A percentile compares a stretch with the other conserved stretches of the same genome.
These are phyloP conservation scores for Xerocomellus amylosporus DNA, from an alignment of 768 basidiomycete genomes.

Conservation along the genomic window DNA sequence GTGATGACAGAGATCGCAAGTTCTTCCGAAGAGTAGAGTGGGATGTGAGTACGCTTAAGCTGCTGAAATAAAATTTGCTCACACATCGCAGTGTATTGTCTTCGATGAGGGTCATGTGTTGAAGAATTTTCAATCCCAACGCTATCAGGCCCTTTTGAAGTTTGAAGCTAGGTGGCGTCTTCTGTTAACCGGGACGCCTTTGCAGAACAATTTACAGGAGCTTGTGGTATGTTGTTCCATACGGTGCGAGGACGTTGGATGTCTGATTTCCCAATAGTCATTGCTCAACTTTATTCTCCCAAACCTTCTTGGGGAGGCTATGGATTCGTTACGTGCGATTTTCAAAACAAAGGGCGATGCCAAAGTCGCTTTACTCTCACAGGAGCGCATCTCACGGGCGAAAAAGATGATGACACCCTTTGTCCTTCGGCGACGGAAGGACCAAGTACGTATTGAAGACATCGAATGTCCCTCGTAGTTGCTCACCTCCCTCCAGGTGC, in stretches of 20 bases:
- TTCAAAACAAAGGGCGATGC: conserved; percentile 97
- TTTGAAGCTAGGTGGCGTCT: conserved; percentile 88
- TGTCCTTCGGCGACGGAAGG: conserved; percentile 93
- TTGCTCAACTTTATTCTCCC: conserved; percentile 98
- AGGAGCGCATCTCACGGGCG: conserved; percentile 89
- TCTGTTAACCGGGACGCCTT: conserved; percentile 90
- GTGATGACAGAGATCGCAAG: conserved; percentile 82
- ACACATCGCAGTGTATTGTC: conserved; percentile 67
- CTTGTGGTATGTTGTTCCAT: conserved; percentile 59
- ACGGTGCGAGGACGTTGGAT: conserved; percentile 1
- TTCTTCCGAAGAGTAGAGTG: conserved; percentile 90
- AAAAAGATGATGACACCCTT: conserved; percentile 99
- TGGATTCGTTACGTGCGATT: conserved; percentile 83
- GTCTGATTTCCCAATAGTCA: conserved; percentile 52
- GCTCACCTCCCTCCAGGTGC: conserved; percentile 52
- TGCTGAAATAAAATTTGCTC: neutral
- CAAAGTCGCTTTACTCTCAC: conserved; percentile 81
- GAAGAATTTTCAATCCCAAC: conserved; percentile 97
- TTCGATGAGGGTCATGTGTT: conserved; percentile 97
- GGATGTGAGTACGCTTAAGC: conserved; percentile 62
- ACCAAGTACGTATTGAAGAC: conserved; percentile 58
- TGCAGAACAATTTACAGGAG: conserved; percentile 91
- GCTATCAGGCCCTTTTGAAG: conserved; percentile 84
- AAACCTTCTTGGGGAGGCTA: conserved; percentile 74
- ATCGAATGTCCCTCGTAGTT: neutral